These are phyloP conservation scores for Dactylella cylindrospora DNA, from an alignment of 2,329 filamentous ascomycete genomes.

Conservation along the genomic window DNA sequence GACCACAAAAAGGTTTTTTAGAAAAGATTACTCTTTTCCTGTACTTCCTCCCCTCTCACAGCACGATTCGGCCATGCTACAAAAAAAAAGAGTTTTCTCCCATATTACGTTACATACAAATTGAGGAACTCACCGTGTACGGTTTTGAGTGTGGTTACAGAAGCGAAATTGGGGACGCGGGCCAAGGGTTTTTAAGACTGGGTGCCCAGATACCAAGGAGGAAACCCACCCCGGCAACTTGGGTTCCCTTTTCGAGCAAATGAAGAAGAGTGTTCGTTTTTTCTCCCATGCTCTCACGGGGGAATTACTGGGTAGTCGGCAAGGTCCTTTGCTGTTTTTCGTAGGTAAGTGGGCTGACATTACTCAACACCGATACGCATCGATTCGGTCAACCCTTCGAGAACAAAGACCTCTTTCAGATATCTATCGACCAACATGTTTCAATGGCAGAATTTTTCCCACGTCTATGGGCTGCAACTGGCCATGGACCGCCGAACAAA, in stretches of 20 bases:
- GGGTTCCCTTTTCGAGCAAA: not conserved
- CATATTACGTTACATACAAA: conserved; percentile 42
- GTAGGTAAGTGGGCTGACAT: not conserved
- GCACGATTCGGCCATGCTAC: conserved; percentile 41
- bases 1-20: too few species aligned
- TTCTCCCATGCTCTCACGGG: conserved; percentile 32
- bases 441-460: too few species aligned
- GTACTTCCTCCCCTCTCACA: conserved; percentile 42
- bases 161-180: conserved; percentile 40
- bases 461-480: too few species aligned
- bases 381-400: conserved; percentile 14
- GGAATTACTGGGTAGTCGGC: conserved; percentile 8
- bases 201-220: conserved; percentile 24
- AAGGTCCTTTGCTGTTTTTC: not conserved
- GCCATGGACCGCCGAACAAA: too few species aligned
- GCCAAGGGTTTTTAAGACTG: conserved; percentile 7
- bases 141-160: conserved; percentile 44
- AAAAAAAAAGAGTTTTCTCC: conserved; percentile 29
- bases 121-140: conserved; percentile 40
- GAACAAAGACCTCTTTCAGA: too few species aligned
- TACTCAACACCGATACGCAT: conserved; percentile 4
- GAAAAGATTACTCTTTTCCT: too few species aligned
- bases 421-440: too few species aligned
- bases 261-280: too few species aligned
- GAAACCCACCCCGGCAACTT: conserved; percentile 20